Base-by-base conservation (phyloP, 2,329 filamentous ascomycete species). In the Venturiaceae sp. region DNA sequence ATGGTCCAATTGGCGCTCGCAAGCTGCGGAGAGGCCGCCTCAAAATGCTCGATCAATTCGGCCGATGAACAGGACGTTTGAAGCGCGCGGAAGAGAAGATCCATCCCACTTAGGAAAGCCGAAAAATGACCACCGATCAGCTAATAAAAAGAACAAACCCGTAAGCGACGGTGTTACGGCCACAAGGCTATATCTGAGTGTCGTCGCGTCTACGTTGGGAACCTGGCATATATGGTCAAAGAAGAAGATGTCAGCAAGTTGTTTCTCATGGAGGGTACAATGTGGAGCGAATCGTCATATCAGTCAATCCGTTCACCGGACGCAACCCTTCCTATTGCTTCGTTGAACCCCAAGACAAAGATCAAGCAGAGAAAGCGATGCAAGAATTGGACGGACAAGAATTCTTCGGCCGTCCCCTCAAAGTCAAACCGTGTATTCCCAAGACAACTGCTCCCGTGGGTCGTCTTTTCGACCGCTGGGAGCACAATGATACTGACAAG, bases 251-350 rank as follows among this genome's bases (percentile, higher is more conserved):
- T 54, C 14, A 13, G 32, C 8, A 13, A 8, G 8, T 21, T 54
- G 8, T 54, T 54, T 26, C 8, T 13, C 14, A 39, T n/a, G n/a
- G n/a, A 11, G 11, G 36, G 36, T 54, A 13, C 50, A 11, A 26
- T 9, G 21, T 33, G 62, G 76, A 80, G 63, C 80, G 81, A 52
- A 81, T 89, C 62, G 83, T 86, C 67, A 85, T 90, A 64, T 84
- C 84, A 0, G 78, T 86, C 57, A 85, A 90, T 65, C 80, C 84
- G 1, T 82, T 86, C 68, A 86, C 81, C 32, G 82, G 80, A 41
- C 77, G 85, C 47, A 90, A 89, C 67, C 85, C 85, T 0, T 86
- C 84, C 37, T 89, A 88, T 72, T 90, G 86, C 73, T 90, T 90
- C 64, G 81, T 89, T 50, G 86, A 90, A 65, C 81, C 90, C 59